Evolutionary conservation across 768 basidiomycete genomes (phyloP).

Genomic region (Lactarius deliciosus): DNA sequence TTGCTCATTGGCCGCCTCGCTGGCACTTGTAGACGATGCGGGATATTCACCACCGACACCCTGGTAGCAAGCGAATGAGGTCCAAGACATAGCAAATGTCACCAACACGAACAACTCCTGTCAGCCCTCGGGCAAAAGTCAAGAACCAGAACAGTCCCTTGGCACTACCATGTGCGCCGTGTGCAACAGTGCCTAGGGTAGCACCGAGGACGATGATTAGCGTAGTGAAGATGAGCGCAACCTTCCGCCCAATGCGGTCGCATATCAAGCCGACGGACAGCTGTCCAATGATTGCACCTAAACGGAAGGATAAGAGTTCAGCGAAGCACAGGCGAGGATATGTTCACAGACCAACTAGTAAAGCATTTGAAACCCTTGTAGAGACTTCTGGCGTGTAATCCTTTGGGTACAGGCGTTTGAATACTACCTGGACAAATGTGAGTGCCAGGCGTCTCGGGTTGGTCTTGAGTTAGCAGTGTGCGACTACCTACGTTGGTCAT

Average conservation of each 20-base stretch:
- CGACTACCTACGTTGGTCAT: slow-evolving; percentile 53
- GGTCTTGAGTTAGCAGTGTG: neutral
- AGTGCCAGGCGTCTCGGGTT: slow-evolving; percentile 18
- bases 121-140: slow-evolving; percentile 68
- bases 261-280: slow-evolving; percentile 65
- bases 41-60: slow-evolving; percentile 82
- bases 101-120: slow-evolving; percentile 53
- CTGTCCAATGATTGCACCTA: slow-evolving; percentile 64
- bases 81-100: neutral
- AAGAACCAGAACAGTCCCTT: slow-evolving; percentile 72
- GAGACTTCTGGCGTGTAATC: slow-evolving; percentile 60
- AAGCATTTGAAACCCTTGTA: slow-evolving; percentile 68
- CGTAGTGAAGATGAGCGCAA: slow-evolving; percentile 70
- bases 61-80: slow-evolving; percentile 34
- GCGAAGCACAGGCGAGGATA: slow-evolving; percentile 9
- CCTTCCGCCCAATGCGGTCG: slow-evolving; percentile 71
- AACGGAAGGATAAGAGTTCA: slow-evolving; percentile 16
- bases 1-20: slow-evolving; percentile 73
- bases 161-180: slow-evolving; percentile 55
- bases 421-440: slow-evolving; percentile 50
- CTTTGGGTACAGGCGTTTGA: slow-evolving; percentile 62
- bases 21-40: slow-evolving; percentile 65
- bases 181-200: slow-evolving; percentile 64
- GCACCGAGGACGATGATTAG: slow-evolving; percentile 68
- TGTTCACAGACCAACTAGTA: slow-evolving; percentile 56